These are phyloP conservation scores for Penicillium sp. DNA, from an alignment of 2,329 filamentous ascomycete genomes.

Conservation along the genomic window DNA sequence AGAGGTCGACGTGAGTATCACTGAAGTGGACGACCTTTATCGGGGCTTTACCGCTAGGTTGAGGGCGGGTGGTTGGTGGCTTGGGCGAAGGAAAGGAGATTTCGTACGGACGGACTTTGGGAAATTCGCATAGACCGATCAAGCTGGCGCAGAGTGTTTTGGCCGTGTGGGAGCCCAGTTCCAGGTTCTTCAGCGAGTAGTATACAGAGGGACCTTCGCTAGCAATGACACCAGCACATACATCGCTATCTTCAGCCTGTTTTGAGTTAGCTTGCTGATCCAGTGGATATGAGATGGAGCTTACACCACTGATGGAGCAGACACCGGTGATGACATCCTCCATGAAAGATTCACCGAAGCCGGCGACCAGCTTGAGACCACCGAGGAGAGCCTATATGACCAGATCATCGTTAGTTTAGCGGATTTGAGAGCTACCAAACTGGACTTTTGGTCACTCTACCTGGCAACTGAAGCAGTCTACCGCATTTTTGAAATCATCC, in stretches of 20 bases:
- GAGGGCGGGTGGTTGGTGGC: constrained; percentile 42
- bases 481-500: constrained; percentile 36
- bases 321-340: constrained; percentile 42
- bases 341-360: constrained; percentile 50
- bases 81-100: constrained; percentile 52
- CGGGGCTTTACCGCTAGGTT: constrained; percentile 52
- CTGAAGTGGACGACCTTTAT: constrained; percentile 63
- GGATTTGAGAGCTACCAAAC: neutral
- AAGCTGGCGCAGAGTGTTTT: constrained; percentile 58
- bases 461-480: constrained; percentile 39
- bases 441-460: constrained; percentile 17
- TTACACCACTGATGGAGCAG: constrained; percentile 42
- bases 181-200: constrained; percentile 53
- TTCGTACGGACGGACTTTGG: constrained; percentile 48
- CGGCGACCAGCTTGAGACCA: constrained; percentile 50
- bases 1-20: constrained; percentile 63
- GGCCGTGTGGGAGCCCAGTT: constrained; percentile 55
- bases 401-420: neutral
- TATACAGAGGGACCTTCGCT: constrained; percentile 60
- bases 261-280: neutral
- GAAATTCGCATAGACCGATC: constrained; percentile 59
- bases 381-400: constrained; percentile 36
- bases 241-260: constrained; percentile 58
- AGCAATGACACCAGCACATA: constrained; percentile 58
- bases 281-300: constrained; percentile 6